Base-by-base conservation (phyloP, 257 asterid genomes). In the Solanum megistacrolobum region DNA sequence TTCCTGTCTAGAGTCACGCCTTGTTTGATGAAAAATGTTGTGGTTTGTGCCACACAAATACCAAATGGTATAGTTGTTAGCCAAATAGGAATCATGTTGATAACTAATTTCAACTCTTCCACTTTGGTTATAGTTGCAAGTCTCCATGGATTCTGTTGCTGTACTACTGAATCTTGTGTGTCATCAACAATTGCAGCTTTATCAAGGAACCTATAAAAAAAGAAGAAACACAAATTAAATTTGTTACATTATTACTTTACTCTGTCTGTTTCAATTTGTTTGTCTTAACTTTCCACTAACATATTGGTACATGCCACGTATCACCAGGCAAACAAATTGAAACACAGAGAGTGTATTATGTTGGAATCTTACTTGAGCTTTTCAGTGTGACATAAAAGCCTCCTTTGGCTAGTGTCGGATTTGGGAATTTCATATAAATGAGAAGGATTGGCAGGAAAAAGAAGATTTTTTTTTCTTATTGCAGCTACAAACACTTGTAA, bases 81-180 rank as follows among this genome's bases (percentile, higher is more conserved):
- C 98, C 98, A 96, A n/a, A 96, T 92, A 14, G 98, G 98, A n/a
- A 92, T 89, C 93, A 93, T 87, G 92, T 93, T 94, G 78, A 92
- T 55, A 25, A 96, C 69, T 3, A 94, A 95, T 85, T 96, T 94
- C 31, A 93, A 35, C 73, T 96, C 98, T 79, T 94, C 98, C n/a
- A 96, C 96, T 76, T 66, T 74, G 27, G 86, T 71, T 43, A 21
- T 41, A n/a, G 71, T 68, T 35, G 81, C 31, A 21, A 46, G 71
- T 66, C 12, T 69, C 60, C 81, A 86, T 20, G 62, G 71, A 86
- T 86, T 76, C 39, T 69, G 76, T 6, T 20, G 18, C 34, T 84
- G 78, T n/a, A 36, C 68, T 65, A 1, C 10, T 66, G 81, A 38
- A 5, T 58, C 62, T 31, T 89, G 92, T 58, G 72, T 5, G 12